These are phyloP conservation scores for Hymenoscyphus scutula DNA, from an alignment of 2,329 filamentous ascomycete genomes.

Conservation along the genomic window DNA sequence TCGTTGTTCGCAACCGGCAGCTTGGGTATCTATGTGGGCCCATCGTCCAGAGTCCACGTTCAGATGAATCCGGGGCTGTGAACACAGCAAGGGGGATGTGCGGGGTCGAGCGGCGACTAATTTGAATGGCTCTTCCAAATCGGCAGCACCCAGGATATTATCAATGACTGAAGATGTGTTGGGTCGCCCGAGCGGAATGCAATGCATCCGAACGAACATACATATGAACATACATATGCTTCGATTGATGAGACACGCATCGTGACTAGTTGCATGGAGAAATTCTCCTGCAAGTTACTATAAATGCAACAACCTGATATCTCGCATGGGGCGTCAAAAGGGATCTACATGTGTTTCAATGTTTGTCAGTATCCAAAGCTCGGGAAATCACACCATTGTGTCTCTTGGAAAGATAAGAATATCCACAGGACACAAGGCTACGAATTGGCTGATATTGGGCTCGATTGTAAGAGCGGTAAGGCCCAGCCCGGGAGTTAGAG, in stretches of 20 bases:
- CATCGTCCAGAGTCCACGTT: not conserved
- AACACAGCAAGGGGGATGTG: not conserved
- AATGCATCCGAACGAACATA: not conserved
- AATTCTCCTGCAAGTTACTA: not conserved
- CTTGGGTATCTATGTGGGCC: not conserved
- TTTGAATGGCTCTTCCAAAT: not conserved
- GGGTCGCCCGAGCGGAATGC: not conserved
- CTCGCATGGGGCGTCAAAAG: not conserved
- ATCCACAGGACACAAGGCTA: conserved; percentile 4
- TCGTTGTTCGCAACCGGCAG: not conserved
- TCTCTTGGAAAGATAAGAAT: not conserved
- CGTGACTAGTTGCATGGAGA: not conserved
- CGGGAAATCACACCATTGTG: too few species aligned
- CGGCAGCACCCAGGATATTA: not conserved
- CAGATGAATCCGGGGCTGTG: not conserved
- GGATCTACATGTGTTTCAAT: not conserved
- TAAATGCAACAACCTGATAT: not conserved
- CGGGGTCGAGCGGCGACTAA: not conserved
- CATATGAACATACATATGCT: not conserved
- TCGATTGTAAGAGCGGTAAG: conserved; percentile 7
- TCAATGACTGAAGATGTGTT: not conserved
- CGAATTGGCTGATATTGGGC: not conserved
- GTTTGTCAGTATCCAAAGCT: too few species aligned
- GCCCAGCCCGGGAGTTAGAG: conserved; percentile 6
- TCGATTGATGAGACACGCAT: not conserved